phyloP scores from a whole-genome alignment of 2,329 filamentous ascomycete species.

The Epichloe baconii region DNA sequence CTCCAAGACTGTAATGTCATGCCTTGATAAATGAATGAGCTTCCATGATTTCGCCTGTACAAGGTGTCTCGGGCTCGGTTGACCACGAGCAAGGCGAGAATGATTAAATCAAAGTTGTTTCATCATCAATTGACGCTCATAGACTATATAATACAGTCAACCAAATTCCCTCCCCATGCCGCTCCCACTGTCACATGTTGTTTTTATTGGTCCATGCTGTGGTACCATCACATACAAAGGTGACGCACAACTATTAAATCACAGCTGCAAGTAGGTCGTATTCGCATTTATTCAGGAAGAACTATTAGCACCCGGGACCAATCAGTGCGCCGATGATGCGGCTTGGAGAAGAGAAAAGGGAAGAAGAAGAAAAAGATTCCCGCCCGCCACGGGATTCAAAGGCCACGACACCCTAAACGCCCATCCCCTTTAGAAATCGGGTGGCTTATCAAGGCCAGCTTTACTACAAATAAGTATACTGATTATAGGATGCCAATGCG shows the following conservation, averaged over 20 bases:
- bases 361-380: no score
- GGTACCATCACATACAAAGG: no score
- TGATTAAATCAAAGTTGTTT: neutral
- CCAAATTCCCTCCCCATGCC: no score
- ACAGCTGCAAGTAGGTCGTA: neutral
- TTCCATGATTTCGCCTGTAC: neutral
- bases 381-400: neutral
- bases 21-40: neutral
- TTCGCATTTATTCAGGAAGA: neutral
- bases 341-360: neutral
- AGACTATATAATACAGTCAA: neutral
- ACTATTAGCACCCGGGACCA: neutral
- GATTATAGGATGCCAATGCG: neutral
- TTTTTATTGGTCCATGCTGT: no score
- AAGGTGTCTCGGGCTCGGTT: neutral
- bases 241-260: no score
- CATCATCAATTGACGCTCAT: neutral
- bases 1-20: slow-evolving; percentile 5
- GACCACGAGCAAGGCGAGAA: neutral
- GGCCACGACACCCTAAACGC: neutral
- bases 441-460: neutral
- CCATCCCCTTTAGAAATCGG: neutral
- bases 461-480: neutral
- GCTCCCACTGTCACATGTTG: no score
- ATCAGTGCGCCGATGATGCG: neutral